These are phyloP conservation scores for Pilasporangium apinafurcum DNA, from an alignment of 352 stramenopile genomes.

Conservation along the genomic window DNA sequence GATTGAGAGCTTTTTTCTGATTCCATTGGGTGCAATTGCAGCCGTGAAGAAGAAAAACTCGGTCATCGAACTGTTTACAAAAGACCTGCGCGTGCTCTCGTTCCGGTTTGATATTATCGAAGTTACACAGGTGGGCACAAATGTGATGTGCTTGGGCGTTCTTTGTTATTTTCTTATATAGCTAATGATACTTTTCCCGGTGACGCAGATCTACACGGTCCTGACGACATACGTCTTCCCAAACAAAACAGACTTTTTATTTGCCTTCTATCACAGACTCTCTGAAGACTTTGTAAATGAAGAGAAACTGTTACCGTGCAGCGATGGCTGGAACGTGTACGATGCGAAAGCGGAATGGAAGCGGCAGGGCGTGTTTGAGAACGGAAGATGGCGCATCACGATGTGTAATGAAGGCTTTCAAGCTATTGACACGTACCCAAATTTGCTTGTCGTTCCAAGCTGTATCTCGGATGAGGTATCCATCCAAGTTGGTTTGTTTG, in stretches of 20 bases:
- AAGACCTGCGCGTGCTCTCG: constrained; percentile 68
- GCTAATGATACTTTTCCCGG: background rate
- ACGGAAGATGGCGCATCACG: constrained; percentile 55
- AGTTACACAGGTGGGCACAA: constrained; percentile 40
- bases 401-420: constrained; percentile 64
- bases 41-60: constrained; percentile 79
- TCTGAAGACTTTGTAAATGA: constrained; percentile 36
- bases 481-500: too few species aligned
- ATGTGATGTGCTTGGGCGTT: too few species aligned
- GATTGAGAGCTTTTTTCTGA: constrained; percentile 71
- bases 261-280: constrained; percentile 80
- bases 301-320: constrained; percentile 41
- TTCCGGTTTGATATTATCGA: constrained; percentile 75
- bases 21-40: constrained; percentile 66
- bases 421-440: constrained; percentile 91
- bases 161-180: too few species aligned
- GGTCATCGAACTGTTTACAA: constrained; percentile 71
- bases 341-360: constrained; percentile 58
- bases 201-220: constrained; percentile 62
- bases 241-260: constrained; percentile 78
- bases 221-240: constrained; percentile 81
- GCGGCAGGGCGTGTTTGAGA: constrained; percentile 66
- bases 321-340: constrained; percentile 68
- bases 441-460: constrained; percentile 89
- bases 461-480: constrained; percentile 81